Evolutionary conservation across 768 basidiomycete genomes (phyloP).

Genomic region (Boletus bicolor): DNA sequence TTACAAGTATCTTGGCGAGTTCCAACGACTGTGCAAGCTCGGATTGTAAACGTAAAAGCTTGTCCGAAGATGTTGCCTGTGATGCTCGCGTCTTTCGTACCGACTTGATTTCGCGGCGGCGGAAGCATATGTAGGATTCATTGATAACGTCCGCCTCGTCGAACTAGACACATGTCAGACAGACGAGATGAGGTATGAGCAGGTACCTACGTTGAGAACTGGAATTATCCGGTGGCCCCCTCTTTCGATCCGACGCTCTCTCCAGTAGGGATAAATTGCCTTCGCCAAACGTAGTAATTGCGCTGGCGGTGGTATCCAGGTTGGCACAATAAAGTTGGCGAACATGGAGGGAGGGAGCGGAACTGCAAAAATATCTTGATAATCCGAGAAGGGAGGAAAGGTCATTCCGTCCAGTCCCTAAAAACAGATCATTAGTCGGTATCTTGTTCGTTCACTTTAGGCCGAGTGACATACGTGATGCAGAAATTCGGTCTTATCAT

Average conservation of each 20-base stretch:
- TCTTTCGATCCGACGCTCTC: constrained; percentile 73
- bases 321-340: constrained; percentile 63
- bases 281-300: constrained; percentile 68
- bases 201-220: constrained; percentile 68
- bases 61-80: constrained; percentile 86
- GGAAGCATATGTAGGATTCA: constrained; percentile 97
- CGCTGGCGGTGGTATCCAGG: constrained; percentile 62
- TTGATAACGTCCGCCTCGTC: constrained; percentile 89
- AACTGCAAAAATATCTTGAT: constrained; percentile 62
- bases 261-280: constrained; percentile 86
- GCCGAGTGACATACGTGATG: constrained; percentile 66
- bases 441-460: background rate
- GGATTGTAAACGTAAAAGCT: constrained; percentile 72
- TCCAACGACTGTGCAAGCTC: constrained; percentile 74
- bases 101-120: constrained; percentile 90
- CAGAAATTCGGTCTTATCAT: constrained; percentile 85
- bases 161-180: constrained; percentile 41
- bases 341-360: constrained; percentile 62
- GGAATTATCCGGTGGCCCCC: constrained; percentile 87
- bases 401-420: constrained; percentile 64
- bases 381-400: constrained; percentile 72
- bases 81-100: constrained; percentile 92
- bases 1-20: constrained; percentile 63
- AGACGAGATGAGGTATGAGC: background rate
- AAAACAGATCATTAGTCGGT: background rate